Evolutionary conservation across 2,329 filamentous ascomycete species (phyloP).

Genomic region (Neonectria coccinea): DNA sequence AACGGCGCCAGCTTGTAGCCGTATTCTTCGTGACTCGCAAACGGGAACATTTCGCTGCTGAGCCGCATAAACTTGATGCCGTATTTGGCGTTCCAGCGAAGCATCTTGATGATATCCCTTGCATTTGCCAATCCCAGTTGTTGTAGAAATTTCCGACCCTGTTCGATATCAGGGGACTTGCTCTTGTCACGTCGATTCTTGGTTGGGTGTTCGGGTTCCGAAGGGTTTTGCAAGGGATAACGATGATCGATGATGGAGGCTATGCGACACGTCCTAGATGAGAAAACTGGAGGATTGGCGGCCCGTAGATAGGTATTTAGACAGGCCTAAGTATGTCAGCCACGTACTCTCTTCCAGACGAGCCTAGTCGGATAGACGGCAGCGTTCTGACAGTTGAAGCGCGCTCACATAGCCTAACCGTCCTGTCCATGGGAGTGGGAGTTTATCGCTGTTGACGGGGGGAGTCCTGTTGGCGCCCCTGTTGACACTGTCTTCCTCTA

Average conservation of each 20-base stretch:
- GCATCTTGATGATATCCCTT: slow-evolving; percentile 84
- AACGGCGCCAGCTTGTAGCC: slow-evolving; percentile 89
- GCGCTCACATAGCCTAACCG: slow-evolving; percentile 83
- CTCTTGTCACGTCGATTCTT: slow-evolving; percentile 88
- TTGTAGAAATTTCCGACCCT: slow-evolving; percentile 80
- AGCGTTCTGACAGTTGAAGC: slow-evolving; percentile 22
- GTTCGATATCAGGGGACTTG: slow-evolving; percentile 72
- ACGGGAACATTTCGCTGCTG: slow-evolving; percentile 97
- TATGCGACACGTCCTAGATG: slow-evolving; percentile 91
- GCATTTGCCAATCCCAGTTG: slow-evolving; percentile 84
- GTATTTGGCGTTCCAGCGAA: slow-evolving; percentile 92
- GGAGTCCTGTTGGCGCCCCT: slow-evolving; percentile 69
- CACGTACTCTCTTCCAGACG: not conserved
- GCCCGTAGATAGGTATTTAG: slow-evolving; percentile 90
- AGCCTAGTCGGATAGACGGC: slow-evolving; percentile 22
- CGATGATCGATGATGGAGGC: slow-evolving; percentile 90
- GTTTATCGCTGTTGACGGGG: slow-evolving; percentile 82
- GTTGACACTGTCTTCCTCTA: slow-evolving; percentile 44
- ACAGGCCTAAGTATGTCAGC: slow-evolving; percentile 70
- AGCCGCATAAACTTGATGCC: slow-evolving; percentile 92
- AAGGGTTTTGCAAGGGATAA: slow-evolving; percentile 81
- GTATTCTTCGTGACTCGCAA: slow-evolving; percentile 88
- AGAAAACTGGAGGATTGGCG: slow-evolving; percentile 86
- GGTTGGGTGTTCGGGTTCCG: slow-evolving; percentile 80
- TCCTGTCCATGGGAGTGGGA: slow-evolving; percentile 92